Evolutionary conservation across 2,329 filamentous ascomycete species (phyloP).

Genomic region (Colletotrichum salicis): DNA sequence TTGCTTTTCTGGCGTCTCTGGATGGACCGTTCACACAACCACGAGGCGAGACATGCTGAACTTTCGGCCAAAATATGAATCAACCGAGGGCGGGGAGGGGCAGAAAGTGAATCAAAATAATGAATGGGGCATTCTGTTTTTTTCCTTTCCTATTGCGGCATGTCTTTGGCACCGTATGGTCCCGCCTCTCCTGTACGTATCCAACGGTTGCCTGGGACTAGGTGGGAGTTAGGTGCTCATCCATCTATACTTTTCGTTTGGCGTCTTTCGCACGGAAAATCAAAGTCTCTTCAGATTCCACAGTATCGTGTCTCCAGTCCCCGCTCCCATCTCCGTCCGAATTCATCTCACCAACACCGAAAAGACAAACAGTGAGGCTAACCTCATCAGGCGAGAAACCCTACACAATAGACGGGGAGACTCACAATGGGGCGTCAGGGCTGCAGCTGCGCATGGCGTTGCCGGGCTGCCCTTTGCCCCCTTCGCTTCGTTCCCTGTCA

Average conservation of each 20-base stretch:
- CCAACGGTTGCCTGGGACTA: neutral
- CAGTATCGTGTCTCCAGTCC: neutral
- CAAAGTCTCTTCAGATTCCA: neutral
- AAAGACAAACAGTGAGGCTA: slow-evolving; percentile 9
- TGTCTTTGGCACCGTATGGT: slow-evolving; percentile 8
- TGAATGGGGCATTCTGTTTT: slow-evolving; percentile 30
- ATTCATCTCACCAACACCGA: slow-evolving; percentile 7
- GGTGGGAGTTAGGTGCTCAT: neutral
- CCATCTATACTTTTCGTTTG: no score
- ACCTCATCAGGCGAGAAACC: neutral
- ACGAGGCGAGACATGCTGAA: neutral
- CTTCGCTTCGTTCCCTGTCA: neutral
- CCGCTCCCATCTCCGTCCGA: neutral
- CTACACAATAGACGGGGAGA: neutral
- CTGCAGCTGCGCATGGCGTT: slow-evolving; percentile 19
- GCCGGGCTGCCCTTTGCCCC: slow-evolving; percentile 12
- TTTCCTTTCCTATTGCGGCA: slow-evolving; percentile 33
- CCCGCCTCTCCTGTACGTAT: neutral
- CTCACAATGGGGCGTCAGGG: slow-evolving; percentile 8
- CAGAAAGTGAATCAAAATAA: slow-evolving; percentile 12
- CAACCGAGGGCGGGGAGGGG: slow-evolving; percentile 9
- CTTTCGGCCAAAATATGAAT: neutral
- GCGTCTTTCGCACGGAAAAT: no score
- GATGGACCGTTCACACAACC: no score
- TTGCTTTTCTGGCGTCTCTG: neutral